phyloP scores from a whole-genome alignment of 768 basidiomycete species.

The Cystobasidium ongulense region DNA sequence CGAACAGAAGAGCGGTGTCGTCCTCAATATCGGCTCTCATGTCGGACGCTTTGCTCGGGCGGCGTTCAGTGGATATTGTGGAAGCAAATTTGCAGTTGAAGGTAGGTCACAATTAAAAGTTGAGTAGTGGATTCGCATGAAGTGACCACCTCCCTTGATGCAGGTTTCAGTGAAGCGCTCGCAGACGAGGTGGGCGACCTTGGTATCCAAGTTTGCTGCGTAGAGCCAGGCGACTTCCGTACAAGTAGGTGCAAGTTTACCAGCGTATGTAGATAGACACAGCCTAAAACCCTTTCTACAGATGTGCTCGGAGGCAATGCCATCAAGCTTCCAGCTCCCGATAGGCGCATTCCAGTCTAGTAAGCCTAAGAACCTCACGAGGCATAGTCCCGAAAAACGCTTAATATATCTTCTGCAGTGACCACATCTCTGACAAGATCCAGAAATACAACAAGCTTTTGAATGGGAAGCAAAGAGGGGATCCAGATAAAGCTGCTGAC shows the following conservation, averaged over 20 bases:
- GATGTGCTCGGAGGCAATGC: neutral
- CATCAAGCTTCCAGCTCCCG: neutral
- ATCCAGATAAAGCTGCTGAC: neutral
- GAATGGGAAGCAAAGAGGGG: conserved; percentile 18
- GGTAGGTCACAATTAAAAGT: neutral
- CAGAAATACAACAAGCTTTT: neutral
- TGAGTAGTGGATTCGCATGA: neutral
- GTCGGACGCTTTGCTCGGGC: neutral
- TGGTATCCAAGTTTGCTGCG: conserved; percentile 3
- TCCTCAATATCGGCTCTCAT: conserved; percentile 15
- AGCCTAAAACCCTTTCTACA: neutral
- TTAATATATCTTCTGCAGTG: neutral
- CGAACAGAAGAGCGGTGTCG: neutral
- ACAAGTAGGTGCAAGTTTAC: neutral
- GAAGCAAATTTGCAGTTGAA: conserved; percentile 17
- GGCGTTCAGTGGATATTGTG: neutral
- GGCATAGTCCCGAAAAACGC: neutral
- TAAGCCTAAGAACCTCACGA: neutral
- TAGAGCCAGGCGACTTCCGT: conserved; percentile 7
- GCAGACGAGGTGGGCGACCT: neutral
- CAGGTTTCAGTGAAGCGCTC: neutral
- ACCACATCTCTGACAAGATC: neutral
- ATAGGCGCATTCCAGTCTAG: conserved; percentile 8
- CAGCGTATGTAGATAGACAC: neutral
- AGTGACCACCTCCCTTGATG: neutral